These are phyloP conservation scores for Amanita subjunquillea DNA, from an alignment of 768 basidiomycete genomes.

Conservation along the genomic window DNA sequence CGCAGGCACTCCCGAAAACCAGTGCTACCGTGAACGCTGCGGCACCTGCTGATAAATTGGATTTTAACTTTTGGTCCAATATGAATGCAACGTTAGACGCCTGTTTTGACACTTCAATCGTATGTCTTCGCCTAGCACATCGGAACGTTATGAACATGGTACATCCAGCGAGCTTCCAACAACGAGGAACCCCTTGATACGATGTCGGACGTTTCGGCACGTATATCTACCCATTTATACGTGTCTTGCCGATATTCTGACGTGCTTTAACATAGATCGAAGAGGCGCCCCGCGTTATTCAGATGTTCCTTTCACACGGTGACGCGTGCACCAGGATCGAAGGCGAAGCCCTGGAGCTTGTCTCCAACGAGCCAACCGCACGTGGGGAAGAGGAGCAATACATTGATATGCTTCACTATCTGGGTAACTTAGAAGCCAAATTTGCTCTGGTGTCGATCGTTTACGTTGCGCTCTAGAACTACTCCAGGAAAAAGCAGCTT, in stretches of 20 bases:
- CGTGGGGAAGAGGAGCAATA: constrained; percentile 30
- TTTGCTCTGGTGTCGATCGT: background rate
- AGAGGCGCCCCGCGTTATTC: constrained; percentile 37
- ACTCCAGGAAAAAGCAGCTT: constrained; percentile 13
- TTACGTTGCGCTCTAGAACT: constrained; percentile 9
- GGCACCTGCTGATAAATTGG: constrained; percentile 33
- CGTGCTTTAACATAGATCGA: constrained; percentile 20
- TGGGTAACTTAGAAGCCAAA: constrained; percentile 21
- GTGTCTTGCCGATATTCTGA: background rate
- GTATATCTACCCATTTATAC: constrained; percentile 8
- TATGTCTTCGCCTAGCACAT: constrained; percentile 17
- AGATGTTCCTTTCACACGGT: constrained; percentile 35
- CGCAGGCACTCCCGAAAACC: background rate
- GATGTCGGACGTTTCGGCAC: constrained; percentile 17
- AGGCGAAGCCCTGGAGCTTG: constrained; percentile 32
- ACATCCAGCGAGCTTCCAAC: constrained; percentile 5
- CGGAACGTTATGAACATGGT: background rate
- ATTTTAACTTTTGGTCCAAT: constrained; percentile 44
- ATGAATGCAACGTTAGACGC: constrained; percentile 50
- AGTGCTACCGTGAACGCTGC: constrained; percentile 16
- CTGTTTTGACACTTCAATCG: constrained; percentile 24
- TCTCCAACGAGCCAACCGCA: constrained; percentile 15
- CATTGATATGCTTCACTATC: constrained; percentile 28
- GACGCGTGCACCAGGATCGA: constrained; percentile 31
- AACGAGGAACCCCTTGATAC: constrained; percentile 13